These are phyloP conservation scores for Chlorella variabilis DNA, from an alignment of 163 green algal species.

Conservation along the genomic window DNA sequence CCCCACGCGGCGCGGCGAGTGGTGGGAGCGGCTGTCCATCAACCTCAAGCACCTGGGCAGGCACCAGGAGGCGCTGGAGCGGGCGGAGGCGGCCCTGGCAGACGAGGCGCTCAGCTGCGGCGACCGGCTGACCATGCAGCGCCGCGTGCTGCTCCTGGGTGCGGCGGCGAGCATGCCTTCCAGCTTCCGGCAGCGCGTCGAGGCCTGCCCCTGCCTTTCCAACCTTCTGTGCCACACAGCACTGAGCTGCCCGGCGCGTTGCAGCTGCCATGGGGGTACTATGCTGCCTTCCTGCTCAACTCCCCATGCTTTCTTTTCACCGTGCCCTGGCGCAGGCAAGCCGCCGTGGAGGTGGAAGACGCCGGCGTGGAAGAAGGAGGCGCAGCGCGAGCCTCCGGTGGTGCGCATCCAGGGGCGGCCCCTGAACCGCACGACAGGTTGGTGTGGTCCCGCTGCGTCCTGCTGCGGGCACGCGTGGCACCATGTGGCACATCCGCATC, in stretches of 20 bases:
- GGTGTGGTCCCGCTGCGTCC: too few relatives aligned
- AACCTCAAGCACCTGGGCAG: conserved; percentile 81
- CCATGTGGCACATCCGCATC: too few relatives aligned
- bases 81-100: conserved; percentile 75
- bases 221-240: too few relatives aligned
- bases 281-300: background rate
- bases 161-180: background rate
- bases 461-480: background rate
- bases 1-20: conserved; percentile 64
- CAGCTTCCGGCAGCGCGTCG: too few relatives aligned
- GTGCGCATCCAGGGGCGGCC: conserved; percentile 58
- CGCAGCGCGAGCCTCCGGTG: conserved; percentile 63
- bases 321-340: too few relatives aligned
- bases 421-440: conserved; percentile 40
- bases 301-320: background rate
- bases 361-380: conserved; percentile 68
- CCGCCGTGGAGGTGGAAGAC: conserved; percentile 80
- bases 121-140: conserved; percentile 79
- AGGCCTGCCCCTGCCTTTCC: too few relatives aligned
- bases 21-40: conserved; percentile 85
- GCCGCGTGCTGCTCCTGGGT: conserved; percentile 80
- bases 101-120: conserved; percentile 82
- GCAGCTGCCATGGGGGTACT: too few relatives aligned
- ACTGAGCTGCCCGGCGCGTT: too few relatives aligned
- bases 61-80: conserved; percentile 71